Conservation (phyloP, 176 grass and related monocot species). For the Aegilops speltoides region DNA sequence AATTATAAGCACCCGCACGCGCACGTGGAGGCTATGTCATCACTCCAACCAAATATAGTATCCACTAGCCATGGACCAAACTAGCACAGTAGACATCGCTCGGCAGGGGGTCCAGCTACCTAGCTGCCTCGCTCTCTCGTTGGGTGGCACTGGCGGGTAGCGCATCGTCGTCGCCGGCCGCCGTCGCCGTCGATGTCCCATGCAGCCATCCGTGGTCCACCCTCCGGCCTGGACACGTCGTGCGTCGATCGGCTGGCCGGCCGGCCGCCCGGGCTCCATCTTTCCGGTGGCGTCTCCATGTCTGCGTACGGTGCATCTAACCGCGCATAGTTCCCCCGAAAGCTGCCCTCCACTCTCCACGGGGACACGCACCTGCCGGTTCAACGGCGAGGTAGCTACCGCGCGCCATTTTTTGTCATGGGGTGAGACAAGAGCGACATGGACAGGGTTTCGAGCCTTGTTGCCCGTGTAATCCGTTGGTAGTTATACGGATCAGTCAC, state of each 20-base stretch:
- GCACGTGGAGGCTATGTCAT: slow-evolving; percentile 10
- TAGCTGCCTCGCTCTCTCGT: background rate
- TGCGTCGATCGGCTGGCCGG: background rate
- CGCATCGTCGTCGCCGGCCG: background rate
- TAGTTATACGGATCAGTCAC: background rate
- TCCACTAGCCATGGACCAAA: background rate
- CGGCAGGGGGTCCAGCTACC: background rate
- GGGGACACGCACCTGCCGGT: background rate
- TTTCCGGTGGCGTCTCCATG: slow-evolving; percentile 36
- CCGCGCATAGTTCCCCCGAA: slow-evolving; percentile 7
- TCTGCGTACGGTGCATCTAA: slow-evolving; percentile 15
- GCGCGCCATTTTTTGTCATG: background rate
- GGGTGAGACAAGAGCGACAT: background rate
- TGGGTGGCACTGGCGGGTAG: background rate
- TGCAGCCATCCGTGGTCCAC: background rate
- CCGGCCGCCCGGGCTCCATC: slow-evolving; percentile 33
- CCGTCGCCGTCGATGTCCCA: slow-evolving; percentile 10
- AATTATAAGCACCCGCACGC: slow-evolving; percentile 10
- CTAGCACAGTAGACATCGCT: slow-evolving; percentile 3
- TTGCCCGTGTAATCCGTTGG: background rate
- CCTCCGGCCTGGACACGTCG: background rate
- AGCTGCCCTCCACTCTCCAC: background rate
- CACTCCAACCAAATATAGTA: background rate
- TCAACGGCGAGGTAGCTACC: background rate
- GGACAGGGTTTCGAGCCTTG: background rate